Conservation (phyloP, 768 basidiomycete species). For the Chiua virens region DNA sequence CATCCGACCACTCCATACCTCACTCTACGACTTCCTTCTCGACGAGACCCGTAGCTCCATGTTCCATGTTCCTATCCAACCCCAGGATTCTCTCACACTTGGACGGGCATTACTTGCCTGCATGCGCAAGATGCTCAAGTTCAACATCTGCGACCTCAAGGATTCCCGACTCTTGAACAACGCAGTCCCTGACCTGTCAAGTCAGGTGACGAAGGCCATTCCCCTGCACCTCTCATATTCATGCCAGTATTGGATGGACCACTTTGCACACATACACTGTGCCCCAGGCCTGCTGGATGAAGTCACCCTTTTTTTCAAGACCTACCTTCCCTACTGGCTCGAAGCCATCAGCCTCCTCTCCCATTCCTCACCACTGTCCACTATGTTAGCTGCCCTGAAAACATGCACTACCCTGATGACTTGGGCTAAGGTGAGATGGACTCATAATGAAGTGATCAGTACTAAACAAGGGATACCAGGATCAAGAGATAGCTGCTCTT, state of each 20-base stretch:
- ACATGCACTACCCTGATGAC: not conserved
- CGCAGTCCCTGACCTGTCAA: not conserved
- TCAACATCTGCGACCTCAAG: constrained; percentile 4
- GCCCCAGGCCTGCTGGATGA: not conserved
- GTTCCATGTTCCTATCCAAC: not conserved
- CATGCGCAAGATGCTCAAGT: constrained; percentile 2
- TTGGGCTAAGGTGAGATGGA: constrained; percentile 2
- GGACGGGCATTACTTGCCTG: not conserved
- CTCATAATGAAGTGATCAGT: not conserved
- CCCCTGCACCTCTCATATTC: not conserved
- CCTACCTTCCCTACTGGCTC: constrained; percentile 2
- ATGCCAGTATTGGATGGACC: constrained; percentile 3
- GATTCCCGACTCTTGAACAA: not conserved
- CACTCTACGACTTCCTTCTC: not conserved
- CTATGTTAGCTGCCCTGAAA: not conserved
- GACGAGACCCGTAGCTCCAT: not conserved
- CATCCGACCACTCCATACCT: constrained; percentile 1
- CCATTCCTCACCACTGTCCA: not conserved
- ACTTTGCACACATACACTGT: not conserved
- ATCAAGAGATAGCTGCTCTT: not conserved
- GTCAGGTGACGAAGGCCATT: not conserved
- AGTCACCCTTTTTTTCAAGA: constrained; percentile 3
- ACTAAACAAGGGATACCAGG: not conserved
- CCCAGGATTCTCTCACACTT: not conserved
- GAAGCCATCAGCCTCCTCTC: not conserved